A percentile compares a stretch with the other conserved stretches of the same genome.
phyloP scores from a whole-genome alignment of 2,329 filamentous ascomycete species.

The Dactylellina cionopaga region DNA sequence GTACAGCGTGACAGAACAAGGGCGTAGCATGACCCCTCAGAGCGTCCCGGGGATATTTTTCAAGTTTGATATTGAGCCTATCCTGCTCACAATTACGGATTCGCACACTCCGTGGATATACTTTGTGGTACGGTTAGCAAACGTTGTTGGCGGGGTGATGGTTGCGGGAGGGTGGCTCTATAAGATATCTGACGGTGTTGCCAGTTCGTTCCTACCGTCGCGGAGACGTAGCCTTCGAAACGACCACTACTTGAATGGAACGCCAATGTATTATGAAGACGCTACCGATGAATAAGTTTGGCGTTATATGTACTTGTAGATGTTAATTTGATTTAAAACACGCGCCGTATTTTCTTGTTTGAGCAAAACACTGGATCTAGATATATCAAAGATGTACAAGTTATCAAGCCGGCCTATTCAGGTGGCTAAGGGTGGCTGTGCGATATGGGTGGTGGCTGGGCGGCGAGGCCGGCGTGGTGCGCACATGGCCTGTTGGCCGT shows the following conservation, averaged over 20 bases:
- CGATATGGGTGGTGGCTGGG: background rate
- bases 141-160: slow-evolving; percentile 87
- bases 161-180: slow-evolving; percentile 95
- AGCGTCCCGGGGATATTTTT: slow-evolving; percentile 90
- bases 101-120: slow-evolving; percentile 77
- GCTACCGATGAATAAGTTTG: slow-evolving; percentile 24
- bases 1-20: slow-evolving; percentile 95
- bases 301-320: background rate
- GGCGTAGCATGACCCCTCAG: slow-evolving; percentile 74
- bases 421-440: slow-evolving; percentile 1
- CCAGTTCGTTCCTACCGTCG: slow-evolving; percentile 57
- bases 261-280: slow-evolving; percentile 50
- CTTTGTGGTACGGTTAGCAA: slow-evolving; percentile 83
- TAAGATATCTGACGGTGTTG: slow-evolving; percentile 80
- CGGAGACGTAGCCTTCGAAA: slow-evolving; percentile 37
- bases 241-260: slow-evolving; percentile 49
- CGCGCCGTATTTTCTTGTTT: too few species aligned
- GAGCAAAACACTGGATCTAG: too few species aligned
- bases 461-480: slow-evolving; percentile 25
- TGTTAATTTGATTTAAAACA: too few species aligned
- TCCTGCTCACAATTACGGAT: slow-evolving; percentile 85
- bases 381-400: too few species aligned
- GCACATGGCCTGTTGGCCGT: slow-evolving; percentile 5
- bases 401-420: too few species aligned
- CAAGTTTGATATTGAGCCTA: slow-evolving; percentile 98